Conservation (phyloP, 169 alveolate genomes). For the Plasmodium malariae region DNA sequence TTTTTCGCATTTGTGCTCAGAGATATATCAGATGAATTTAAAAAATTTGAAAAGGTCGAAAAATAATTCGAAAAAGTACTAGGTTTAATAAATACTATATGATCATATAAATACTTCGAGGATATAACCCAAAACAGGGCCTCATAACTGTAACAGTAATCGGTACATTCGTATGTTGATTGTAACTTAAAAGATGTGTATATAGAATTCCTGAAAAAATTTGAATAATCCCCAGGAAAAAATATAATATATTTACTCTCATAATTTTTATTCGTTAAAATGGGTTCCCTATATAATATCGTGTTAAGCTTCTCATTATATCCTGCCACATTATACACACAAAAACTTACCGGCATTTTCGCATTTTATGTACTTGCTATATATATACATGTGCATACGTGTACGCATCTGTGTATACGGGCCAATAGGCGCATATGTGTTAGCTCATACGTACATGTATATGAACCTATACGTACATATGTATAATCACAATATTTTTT, state of each 20-base stretch:
- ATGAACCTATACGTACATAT: no score
- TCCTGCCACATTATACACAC: conserved; percentile 36
- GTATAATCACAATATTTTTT: no score
- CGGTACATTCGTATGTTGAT: conserved; percentile 32
- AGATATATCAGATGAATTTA: conserved; percentile 18
- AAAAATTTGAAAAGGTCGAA: conserved; percentile 41
- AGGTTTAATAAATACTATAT: conserved; percentile 62
- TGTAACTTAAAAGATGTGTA: conserved; percentile 37
- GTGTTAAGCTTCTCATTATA: conserved; percentile 34
- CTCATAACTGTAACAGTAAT: conserved; percentile 65
- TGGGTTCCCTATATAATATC: conserved; percentile 67
- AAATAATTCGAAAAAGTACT: conserved; percentile 37
- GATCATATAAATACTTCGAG: conserved; percentile 49
- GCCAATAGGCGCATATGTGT: no score
- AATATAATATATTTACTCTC: conserved; percentile 37
- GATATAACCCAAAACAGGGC: conserved; percentile 73
- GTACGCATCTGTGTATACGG: no score
- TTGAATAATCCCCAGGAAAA: conserved; percentile 73
- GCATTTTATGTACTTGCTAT: no score
- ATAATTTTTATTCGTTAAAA: conserved; percentile 3
- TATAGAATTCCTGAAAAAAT: conserved; percentile 50
- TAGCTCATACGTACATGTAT: no score
- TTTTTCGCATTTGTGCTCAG: not conserved
- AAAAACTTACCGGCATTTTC: conserved; percentile 69
- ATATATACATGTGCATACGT: no score